Conservation (phyloP, 192 early-diverging fungal species). For the Podila clonocystis region DNA sequence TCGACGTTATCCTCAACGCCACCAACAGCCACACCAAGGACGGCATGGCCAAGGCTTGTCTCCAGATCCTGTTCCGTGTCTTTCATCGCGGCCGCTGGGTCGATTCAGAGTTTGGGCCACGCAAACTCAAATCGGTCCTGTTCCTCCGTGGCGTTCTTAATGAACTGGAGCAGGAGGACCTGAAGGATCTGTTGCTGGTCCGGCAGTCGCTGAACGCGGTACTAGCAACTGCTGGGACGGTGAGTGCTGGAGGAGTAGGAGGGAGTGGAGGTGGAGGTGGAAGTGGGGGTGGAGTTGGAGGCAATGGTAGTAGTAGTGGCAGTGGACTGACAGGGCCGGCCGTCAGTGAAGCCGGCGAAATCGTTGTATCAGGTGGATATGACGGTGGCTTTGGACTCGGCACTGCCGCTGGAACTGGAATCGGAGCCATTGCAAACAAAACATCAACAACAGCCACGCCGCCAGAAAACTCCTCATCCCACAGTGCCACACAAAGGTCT, state of each 20-base stretch:
- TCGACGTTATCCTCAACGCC: constrained; percentile 37
- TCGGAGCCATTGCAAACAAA: not conserved
- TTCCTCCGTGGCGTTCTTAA: constrained; percentile 24
- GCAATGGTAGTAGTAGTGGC: constrained; percentile 1
- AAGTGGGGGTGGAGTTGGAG: constrained; percentile 9
- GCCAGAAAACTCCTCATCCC: not conserved
- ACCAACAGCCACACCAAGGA: constrained; percentile 46
- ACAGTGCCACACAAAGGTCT: not conserved
- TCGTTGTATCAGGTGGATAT: no score
- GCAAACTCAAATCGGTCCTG: constrained; percentile 31
- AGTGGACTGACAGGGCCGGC: no score
- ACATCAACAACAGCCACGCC: not conserved
- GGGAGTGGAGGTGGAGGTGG: not conserved
- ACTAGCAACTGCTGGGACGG: not conserved
- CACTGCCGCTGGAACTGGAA: no score
- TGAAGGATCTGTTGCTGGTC: constrained; percentile 27
- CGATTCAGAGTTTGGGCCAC: constrained; percentile 10
- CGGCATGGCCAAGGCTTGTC: constrained; percentile 36
- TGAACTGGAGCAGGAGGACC: constrained; percentile 41
- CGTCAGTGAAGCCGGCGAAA: no score
- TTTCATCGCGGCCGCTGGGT: constrained; percentile 28
- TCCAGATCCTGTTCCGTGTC: constrained; percentile 30
- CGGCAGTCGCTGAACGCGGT: constrained; percentile 13
- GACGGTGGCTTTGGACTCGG: no score
- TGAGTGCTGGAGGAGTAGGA: not conserved